These are phyloP conservation scores for Thraustochytrium striatum DNA, from an alignment of 352 stramenopile species.

Conservation along the genomic window DNA sequence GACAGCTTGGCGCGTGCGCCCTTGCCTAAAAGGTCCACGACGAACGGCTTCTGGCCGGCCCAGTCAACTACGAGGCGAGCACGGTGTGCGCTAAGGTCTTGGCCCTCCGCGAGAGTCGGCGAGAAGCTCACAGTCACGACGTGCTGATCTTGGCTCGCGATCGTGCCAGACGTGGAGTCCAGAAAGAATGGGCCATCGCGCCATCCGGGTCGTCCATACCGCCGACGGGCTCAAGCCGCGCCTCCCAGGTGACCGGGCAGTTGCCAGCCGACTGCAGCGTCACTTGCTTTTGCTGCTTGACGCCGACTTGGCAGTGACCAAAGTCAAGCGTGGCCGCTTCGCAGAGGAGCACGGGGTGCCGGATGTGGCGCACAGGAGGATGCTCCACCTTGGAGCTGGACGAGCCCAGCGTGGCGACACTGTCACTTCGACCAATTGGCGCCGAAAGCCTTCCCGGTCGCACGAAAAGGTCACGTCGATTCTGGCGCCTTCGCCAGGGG, in stretches of 20 bases:
- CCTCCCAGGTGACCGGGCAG: constrained; percentile 27
- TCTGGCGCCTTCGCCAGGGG: not conserved
- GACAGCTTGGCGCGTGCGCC: not conserved
- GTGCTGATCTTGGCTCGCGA: not conserved
- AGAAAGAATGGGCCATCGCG: not conserved
- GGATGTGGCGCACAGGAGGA: not conserved
- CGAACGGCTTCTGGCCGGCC: constrained; percentile 10
- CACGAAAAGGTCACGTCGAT: constrained; percentile 14
- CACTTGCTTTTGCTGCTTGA: not conserved
- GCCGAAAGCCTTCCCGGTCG: not conserved
- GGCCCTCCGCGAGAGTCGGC: not conserved
- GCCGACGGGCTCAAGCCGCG: no score
- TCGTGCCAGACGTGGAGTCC: not conserved
- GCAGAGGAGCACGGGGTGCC: not conserved
- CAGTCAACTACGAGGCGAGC: constrained; percentile 2
- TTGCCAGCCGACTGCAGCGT: constrained; percentile 18
- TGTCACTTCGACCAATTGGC: not conserved
- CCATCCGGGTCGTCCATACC: no score
- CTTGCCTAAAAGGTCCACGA: not conserved
- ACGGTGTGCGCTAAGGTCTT: not conserved
- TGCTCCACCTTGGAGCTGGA: not conserved
- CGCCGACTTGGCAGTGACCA: constrained; percentile 13
- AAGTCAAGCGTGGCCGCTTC: not conserved
- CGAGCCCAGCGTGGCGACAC: not conserved
- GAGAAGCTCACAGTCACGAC: constrained; percentile 7